Percentiles rank a stretch among this genome's conserved stretches.
Conservation (phyloP, 1,139 yeast genomes). For the Arxiozyma heterogenica region DNA sequence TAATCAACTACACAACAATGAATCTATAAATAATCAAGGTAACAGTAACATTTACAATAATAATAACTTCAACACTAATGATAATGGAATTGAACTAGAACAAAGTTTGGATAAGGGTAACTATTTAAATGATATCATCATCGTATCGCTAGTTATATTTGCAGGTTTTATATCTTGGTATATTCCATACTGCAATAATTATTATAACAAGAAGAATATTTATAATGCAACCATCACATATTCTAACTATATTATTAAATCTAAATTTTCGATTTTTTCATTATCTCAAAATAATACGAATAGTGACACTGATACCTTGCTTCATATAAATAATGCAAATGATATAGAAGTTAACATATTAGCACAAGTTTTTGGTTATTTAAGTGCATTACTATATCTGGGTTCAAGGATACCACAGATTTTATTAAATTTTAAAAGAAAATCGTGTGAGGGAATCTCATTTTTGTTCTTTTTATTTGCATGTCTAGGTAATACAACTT, state of each 20-base stretch:
- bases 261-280: neutral
- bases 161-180: slow-evolving; percentile 88
- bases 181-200: slow-evolving; percentile 42
- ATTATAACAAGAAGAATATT: neutral
- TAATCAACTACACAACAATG: slow-evolving; percentile 4
- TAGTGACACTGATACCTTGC: too few relatives aligned
- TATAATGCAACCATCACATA: neutral
- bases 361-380: slow-evolving; percentile 88
- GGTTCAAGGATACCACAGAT: slow-evolving; percentile 91
- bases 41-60: slow-evolving; percentile 3
- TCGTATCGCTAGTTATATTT: slow-evolving; percentile 60
- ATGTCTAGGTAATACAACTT: slow-evolving; percentile 83
- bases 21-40: neutral
- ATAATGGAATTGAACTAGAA: slow-evolving; percentile 1
- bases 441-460: slow-evolving; percentile 88
- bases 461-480: slow-evolving; percentile 89
- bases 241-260: slow-evolving; percentile 21
- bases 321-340: neutral
- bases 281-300: neutral
- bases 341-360: neutral
- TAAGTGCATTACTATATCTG: slow-evolving; percentile 75
- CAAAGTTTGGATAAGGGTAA: slow-evolving; percentile 13
- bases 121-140: slow-evolving; percentile 40
- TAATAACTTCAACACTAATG: neutral
- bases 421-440: slow-evolving; percentile 67